These are phyloP conservation scores for Rhodotorula mucilaginosa DNA, from an alignment of 1,284 basidiomycete genomes.

Conservation along the genomic window DNA sequence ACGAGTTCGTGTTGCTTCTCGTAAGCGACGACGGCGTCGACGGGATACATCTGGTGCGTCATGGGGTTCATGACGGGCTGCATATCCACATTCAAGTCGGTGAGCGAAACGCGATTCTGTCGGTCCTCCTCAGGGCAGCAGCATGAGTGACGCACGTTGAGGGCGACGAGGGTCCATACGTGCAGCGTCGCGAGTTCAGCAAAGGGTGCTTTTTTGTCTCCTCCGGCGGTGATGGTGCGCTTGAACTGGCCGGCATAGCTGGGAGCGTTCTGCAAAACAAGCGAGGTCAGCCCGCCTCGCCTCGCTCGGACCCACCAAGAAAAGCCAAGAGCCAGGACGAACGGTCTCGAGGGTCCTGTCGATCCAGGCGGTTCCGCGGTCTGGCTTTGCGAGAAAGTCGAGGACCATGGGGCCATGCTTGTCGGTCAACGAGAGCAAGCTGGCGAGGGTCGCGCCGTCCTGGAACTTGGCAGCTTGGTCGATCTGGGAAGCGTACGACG, in stretches of 20 bases:
- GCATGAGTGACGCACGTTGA: slow-evolving; percentile 8
- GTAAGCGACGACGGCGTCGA: slow-evolving; percentile 12
- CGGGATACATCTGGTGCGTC: background rate
- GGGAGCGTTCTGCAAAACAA: background rate
- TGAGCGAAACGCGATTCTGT: no score
- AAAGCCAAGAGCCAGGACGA: background rate
- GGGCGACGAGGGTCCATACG: slow-evolving; percentile 22
- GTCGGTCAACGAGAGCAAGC: slow-evolving; percentile 11
- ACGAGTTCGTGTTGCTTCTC: slow-evolving; percentile 20
- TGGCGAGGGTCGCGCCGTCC: slow-evolving; percentile 17
- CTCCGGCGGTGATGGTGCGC: background rate
- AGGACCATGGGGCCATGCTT: slow-evolving; percentile 11
- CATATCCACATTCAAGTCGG: background rate
- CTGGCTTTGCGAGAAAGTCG: slow-evolving; percentile 7
- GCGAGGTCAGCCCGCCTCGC: no score
- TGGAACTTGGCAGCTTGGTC: slow-evolving; percentile 12
- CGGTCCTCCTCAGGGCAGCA: background rate
- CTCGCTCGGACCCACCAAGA: no score
- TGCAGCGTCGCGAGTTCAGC: slow-evolving; percentile 29
- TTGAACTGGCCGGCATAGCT: slow-evolving; percentile 10
- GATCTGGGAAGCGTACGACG: slow-evolving; percentile 10
- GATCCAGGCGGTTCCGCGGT: background rate
- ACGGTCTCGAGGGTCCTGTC: slow-evolving; percentile 15
- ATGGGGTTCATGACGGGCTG: slow-evolving; percentile 2
- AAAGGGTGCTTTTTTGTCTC: slow-evolving; percentile 11